Percentiles rank a stretch among this genome's conserved stretches.
Conservation (phyloP, 192 early-diverging fungal species). For the Coemansia sp. region DNA sequence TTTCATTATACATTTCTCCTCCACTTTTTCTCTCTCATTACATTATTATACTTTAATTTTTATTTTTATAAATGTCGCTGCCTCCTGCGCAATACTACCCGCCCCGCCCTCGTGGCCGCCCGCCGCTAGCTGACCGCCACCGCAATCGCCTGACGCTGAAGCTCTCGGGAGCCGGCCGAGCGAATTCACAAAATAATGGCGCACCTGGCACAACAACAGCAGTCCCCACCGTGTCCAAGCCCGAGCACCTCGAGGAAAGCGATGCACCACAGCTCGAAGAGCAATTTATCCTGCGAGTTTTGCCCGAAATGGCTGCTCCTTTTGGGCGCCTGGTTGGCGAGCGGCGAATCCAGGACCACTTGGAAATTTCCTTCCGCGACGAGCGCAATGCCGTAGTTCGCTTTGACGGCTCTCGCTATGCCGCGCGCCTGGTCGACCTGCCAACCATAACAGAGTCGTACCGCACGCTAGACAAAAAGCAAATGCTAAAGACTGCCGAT, state of each 20-base stretch:
- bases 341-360: conserved; percentile 34
- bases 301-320: conserved; percentile 33
- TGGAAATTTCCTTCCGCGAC: conserved; percentile 46
- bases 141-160: conserved; percentile 50
- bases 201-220: not conserved
- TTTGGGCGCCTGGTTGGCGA: conserved; percentile 35
- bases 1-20: not conserved
- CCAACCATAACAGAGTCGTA: conserved; percentile 49
- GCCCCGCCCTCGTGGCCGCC: conserved; percentile 48
- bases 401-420: conserved; percentile 22
- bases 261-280: conserved; percentile 39
- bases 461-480: conserved; percentile 42
- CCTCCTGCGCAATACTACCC: conserved; percentile 12
- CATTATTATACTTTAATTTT: not conserved
- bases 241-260: conserved; percentile 19
- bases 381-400: conserved; percentile 36
- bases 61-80: not conserved
- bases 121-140: conserved; percentile 46
- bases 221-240: not conserved
- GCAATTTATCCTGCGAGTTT: conserved; percentile 44
- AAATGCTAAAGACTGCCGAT: conserved; percentile 50
- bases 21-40: not conserved
- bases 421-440: conserved; percentile 41
- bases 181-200: not conserved
- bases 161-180: conserved; percentile 23